A percentile compares a stretch with the other conserved stretches of the same genome.
Conservation (phyloP, 371 early-diverging fungal species). For the Blastocladiella emersonii region DNA sequence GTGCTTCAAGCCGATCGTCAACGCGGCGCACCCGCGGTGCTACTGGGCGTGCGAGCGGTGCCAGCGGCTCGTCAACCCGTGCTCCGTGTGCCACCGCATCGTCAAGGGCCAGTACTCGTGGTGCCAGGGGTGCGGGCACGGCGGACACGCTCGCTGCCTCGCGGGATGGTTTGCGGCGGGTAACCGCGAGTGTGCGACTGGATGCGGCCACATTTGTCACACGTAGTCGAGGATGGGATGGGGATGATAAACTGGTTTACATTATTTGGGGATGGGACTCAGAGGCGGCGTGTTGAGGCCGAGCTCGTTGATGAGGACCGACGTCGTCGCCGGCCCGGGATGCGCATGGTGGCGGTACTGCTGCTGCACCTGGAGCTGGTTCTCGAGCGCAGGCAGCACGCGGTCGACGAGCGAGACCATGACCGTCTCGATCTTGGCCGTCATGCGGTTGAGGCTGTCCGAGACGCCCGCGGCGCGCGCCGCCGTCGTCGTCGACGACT, state of each 20-base stretch:
- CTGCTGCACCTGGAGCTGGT: not conserved
- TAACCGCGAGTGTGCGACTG: slow-evolving; percentile 17
- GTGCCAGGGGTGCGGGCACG: slow-evolving; percentile 29
- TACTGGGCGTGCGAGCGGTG: slow-evolving; percentile 67
- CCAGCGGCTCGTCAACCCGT: slow-evolving; percentile 40
- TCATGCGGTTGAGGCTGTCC: too few species aligned
- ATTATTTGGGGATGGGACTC: too few species aligned
- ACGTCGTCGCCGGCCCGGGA: too few species aligned
- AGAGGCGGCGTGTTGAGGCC: too few species aligned
- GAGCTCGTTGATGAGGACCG: too few species aligned
- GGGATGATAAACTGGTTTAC: too few species aligned
- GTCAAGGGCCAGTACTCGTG: slow-evolving; percentile 22
- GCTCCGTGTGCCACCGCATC: slow-evolving; percentile 44
- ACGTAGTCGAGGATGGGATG: too few species aligned
- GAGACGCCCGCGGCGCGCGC: not conserved
- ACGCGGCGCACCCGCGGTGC: slow-evolving; percentile 24
- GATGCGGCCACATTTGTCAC: slow-evolving; percentile 25
- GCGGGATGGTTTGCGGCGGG: slow-evolving; percentile 15
- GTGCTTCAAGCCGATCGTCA: slow-evolving; percentile 50
- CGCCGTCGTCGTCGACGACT: too few species aligned
- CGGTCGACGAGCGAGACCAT: not conserved
- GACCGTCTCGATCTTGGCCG: not conserved
- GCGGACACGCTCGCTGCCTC: slow-evolving; percentile 26
- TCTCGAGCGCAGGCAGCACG: not conserved
- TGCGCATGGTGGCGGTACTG: too few species aligned